Base-by-base conservation (phyloP, 1,284 basidiomycete species). In the Naganishia sp. region DNA sequence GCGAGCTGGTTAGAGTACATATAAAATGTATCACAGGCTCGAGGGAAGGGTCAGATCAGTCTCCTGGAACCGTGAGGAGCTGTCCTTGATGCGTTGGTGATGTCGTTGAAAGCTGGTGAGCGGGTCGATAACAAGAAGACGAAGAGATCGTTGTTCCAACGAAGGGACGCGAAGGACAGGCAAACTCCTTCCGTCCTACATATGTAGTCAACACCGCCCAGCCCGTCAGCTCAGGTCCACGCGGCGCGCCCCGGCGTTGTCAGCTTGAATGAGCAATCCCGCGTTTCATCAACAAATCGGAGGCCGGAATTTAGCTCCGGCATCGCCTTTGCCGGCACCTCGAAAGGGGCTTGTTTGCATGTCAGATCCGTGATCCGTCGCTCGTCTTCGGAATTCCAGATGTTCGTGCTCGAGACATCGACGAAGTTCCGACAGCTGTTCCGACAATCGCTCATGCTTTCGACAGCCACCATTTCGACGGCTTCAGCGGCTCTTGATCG, bases 1-100 rank as follows among this genome's bases (percentile, higher is more conserved):
- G 86, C 85, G 71, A 90, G 86, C 79, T 89, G 88, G 86, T 91
- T 90, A 69, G 88, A 88, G 88, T 86, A 91, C 89, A 90, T 90
- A 84, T 88, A 90, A 67, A 51, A 61, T 61, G 58, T 61, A 61
- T 61, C 58, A 39, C 47, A 51, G 58, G 58, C 58, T 61, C 58
- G 58, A 28, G n/a, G 15, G 21, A 28, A 6, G 46, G 35, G 35
- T 13, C 25, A 51, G 46, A n/a, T 50, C 58, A 61, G 47, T 50
- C 58, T 61, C 49, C 58, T 25, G 9, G 58, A 61, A 50, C 58
- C 47, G 41, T 39, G 46, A 46, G 58, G 49, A 61, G 58, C 58
- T 61, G 58, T 61, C 58, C 58, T 32, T 61, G 46, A n/a, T 2
- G 2, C 17, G 13, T 42, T 50, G 58, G 6, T 51, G 35, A 18